Evolutionary conservation across 306 rosid species (phyloP).

Genomic region (Phaseolus lunatus): DNA sequence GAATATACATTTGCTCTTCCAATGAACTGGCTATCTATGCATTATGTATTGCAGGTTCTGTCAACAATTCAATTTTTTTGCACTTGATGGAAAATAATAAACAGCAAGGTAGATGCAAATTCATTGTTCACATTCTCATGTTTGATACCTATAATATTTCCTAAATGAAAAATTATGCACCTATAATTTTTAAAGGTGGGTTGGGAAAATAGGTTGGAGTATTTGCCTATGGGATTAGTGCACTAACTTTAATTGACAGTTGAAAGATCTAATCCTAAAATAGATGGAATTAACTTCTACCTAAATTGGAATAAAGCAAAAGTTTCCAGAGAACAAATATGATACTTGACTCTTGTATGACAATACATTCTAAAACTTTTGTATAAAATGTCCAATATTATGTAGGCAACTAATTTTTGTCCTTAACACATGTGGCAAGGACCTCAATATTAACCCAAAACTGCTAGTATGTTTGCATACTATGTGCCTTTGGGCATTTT

Average conservation of each 20-base stretch:
- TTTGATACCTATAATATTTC: neutral
- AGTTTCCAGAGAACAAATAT: slow-evolving; percentile 2
- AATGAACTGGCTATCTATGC: slow-evolving; percentile 32
- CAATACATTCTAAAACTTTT: slow-evolving; percentile 1
- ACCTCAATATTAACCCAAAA: neutral
- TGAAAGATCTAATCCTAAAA: slow-evolving; percentile 12
- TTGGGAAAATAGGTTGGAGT: slow-evolving; percentile 21
- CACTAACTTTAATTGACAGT: slow-evolving; percentile 9
- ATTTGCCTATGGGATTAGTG: slow-evolving; percentile 6
- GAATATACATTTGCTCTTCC: slow-evolving; percentile 39
- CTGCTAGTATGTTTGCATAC: slow-evolving; percentile 12
- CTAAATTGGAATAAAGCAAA: slow-evolving; percentile 13
- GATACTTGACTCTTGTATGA: slow-evolving; percentile 3
- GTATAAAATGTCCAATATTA: slow-evolving; percentile 27
- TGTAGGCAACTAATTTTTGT: slow-evolving; percentile 13
- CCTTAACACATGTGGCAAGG: slow-evolving; percentile 3
- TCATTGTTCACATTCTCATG: slow-evolving; percentile 16
- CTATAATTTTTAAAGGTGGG: slow-evolving; percentile 14
- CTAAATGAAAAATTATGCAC: neutral
- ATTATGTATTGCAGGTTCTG: slow-evolving; percentile 62
- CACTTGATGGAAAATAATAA: slow-evolving; percentile 78
- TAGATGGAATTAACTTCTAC: neutral
- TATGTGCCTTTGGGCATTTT: neutral
- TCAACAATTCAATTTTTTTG: slow-evolving; percentile 62
- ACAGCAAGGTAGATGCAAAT: slow-evolving; percentile 68